Evolutionary conservation across 805 yeast genomes (phyloP), one percentile per base, ranked within the genome.

Genomic region (Saccharomycopsis lassenensis): DNA sequence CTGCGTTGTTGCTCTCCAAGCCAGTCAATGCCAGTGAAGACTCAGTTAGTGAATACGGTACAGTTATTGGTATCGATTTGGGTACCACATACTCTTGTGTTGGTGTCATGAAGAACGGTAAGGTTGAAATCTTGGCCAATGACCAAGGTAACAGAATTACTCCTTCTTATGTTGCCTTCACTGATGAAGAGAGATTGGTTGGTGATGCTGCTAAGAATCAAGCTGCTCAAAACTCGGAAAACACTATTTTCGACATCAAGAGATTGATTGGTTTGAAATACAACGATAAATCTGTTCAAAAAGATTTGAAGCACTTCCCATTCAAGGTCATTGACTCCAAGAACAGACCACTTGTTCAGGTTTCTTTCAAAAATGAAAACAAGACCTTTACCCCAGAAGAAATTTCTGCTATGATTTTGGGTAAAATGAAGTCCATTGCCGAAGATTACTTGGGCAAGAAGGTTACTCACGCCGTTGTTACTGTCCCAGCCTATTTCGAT

Each of bases 71-170:
- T 64, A 89, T 89, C 56, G 97, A 89, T 69, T 72, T 89, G 65
- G 98, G 98, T 59, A 87, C 96, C 44, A 87, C 96, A 2, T 87
- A 87, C 65, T 86, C 95, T 1, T 87, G 96, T 76, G 96, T 87
- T 39, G 96, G 95, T 49, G 85, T 74, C 32, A 74, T 75, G 80
- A 72, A 71, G 52, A 74, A 77, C 50, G 93, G 87, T 53, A 71
- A 86, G 54, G 94, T 89, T 35, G 96, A 86, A 57, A 86, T 86
- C 51, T 68, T 86, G 47, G 94, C 95, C 46, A 86, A 86, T 56
- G 95, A 86, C 62, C 96, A 86, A 67, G 96, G 96, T 67, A 84
- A 85, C 66, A 81, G 96, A 71, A 86, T 87, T 51, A 86, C 96
- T 14, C 96, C 96, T 19, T 84, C 94, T 1, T 86, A 80, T 54